Conservation (phyloP, 306 rosid genomes). For the Cicer bijugum region DNA sequence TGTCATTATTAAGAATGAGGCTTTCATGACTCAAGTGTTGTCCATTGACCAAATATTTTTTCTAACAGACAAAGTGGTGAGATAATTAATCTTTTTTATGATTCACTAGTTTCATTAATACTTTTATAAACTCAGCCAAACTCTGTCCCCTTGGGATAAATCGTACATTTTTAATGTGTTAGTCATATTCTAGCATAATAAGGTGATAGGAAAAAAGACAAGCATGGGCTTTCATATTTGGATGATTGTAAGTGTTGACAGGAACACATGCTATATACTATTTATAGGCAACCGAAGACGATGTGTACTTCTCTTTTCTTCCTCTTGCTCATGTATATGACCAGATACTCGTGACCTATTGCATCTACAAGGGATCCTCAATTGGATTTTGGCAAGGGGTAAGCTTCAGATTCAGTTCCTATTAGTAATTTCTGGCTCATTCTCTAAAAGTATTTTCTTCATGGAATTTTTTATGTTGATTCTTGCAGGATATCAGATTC, state of each 20-base stretch:
- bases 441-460: not conserved
- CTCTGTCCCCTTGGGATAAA: too few species aligned
- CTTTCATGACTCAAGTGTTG: conserved; percentile 77
- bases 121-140: not conserved
- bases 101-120: conserved; percentile 24
- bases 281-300: conserved; percentile 70
- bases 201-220: not conserved
- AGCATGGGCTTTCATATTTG: not conserved
- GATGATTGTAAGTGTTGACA: conserved; percentile 1
- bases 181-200: not conserved
- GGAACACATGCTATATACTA: conserved; percentile 16
- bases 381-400: conserved; percentile 95
- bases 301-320: conserved; percentile 88
- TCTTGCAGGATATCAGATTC: conserved; percentile 76
- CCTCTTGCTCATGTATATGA: conserved; percentile 93
- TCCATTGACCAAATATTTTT: conserved; percentile 68
- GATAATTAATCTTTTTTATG: conserved; percentile 7
- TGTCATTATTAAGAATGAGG: conserved; percentile 71
- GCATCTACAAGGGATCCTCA: conserved; percentile 80
- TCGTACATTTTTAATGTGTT: conserved; percentile 1
- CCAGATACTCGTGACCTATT: conserved; percentile 85
- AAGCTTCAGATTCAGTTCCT: conserved; percentile 49
- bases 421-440: not conserved
- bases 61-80: conserved; percentile 77
- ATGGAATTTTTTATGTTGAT: conserved; percentile 36